Percentiles rank a stretch among this genome's conserved stretches.
Conservation (phyloP, 1,139 yeast species). For the Yamadazyma pseudoaaseri region DNA sequence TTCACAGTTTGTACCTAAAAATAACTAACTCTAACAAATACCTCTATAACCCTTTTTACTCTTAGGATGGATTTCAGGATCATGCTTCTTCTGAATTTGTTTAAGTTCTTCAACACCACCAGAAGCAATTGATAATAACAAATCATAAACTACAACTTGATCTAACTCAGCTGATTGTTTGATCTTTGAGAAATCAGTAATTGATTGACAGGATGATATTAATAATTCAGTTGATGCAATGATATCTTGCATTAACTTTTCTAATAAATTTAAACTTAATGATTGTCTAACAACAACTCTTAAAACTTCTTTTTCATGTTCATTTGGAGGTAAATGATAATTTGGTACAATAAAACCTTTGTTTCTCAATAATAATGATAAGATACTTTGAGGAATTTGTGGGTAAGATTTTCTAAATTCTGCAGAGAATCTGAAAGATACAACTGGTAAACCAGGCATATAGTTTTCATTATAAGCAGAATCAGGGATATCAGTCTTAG, state of each 20-base stretch:
- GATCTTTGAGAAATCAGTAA: constrained; percentile 19
- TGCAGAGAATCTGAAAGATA: constrained; percentile 73
- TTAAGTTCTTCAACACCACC: constrained; percentile 33
- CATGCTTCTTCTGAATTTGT: constrained; percentile 21
- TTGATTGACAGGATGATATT: constrained; percentile 33
- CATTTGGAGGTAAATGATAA: constrained; percentile 74
- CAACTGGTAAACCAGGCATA: constrained; percentile 85
- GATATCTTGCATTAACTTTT: constrained; percentile 67
- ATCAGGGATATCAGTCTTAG: constrained; percentile 3
- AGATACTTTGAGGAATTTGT: constrained; percentile 79
- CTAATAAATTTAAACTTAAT: constrained; percentile 68
- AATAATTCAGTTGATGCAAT: constrained; percentile 56
- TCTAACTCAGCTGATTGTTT: constrained; percentile 20
- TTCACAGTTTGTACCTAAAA: neutral
- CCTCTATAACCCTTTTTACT: constrained; percentile 52
- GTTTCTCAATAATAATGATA: constrained; percentile 71
- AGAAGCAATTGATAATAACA: constrained; percentile 40
- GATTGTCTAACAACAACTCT: constrained; percentile 83
- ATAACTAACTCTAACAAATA: constrained; percentile 45
- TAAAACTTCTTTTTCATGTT: constrained; percentile 60
- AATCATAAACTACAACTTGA: constrained; percentile 26
- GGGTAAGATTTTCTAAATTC: constrained; percentile 61
- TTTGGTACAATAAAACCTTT: constrained; percentile 90
- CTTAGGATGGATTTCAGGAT: constrained; percentile 22
- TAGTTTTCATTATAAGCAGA: constrained; percentile 35